Base-by-base conservation (phyloP, 2,329 filamentous ascomycete genomes). In the Apiospora koreana region DNA sequence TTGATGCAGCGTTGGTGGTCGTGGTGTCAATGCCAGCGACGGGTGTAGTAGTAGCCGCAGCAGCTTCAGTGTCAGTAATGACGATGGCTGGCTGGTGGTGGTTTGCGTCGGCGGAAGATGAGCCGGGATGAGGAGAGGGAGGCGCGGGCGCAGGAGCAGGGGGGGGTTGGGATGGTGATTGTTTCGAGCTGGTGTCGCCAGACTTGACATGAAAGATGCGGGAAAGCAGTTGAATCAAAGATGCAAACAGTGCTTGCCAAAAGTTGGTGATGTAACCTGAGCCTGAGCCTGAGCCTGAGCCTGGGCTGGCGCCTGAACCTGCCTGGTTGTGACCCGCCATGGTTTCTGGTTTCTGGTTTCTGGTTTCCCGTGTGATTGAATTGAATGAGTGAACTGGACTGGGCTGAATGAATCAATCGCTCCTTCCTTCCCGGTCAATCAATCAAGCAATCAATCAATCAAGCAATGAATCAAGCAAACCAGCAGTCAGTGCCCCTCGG, bases 191-290 rank as follows among this genome's bases (percentile, higher is more conserved):
- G 72, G 74, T 71, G 71, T 76, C 28, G 31, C 54, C 54, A 62
- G 54, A 62, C 54, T 46, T 43, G 65, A 25, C 16, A n/a, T 42
- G 65, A 46, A 67, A 76, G 70, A 79, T 71, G 71, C 77, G 75
- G 72, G 76, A 74, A 71, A 79, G 78, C 69, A 77, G 54, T 62
- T 62, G 54, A 62, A 62, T 38, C 54, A 62, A 21, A 62, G 54
- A 74, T 73, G 77, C 78, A 79, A 80, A 79, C 78, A 79, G 74
- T 65, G 71, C 77, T 73, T 79, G 75, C 78, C 77, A 79, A 71
- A 80, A 69, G 72, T 70, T 77, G 73, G 73, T 74, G 69, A 78
- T 75, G 77, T 79, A 79, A 78, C 78, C 75, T 74, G 76, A 78
- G 70, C 54, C 21, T 62, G 50, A 35, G 18, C 50, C 28, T 35